Conservation (phyloP, 108 stramenopile species). For the Pseudonitzschia pungens region DNA sequence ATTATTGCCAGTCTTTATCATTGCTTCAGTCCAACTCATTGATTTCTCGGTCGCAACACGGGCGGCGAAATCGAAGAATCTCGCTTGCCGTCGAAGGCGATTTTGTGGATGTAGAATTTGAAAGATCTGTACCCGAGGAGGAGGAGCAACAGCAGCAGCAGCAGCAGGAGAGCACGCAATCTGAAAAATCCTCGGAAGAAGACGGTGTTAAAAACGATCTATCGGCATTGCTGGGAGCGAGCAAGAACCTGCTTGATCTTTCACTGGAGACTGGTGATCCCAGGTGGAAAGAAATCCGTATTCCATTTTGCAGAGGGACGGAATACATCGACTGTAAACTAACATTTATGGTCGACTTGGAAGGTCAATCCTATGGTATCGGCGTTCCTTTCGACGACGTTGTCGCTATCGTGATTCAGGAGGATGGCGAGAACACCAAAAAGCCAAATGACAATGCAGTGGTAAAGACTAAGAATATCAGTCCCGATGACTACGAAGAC, state of each 20-base stretch:
- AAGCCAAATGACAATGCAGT: constrained; percentile 13
- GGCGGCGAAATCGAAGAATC: neutral
- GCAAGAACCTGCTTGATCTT: constrained; percentile 35
- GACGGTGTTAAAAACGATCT: neutral
- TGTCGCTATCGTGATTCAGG: constrained; percentile 42
- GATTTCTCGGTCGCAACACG: neutral
- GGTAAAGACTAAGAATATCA: constrained; percentile 26
- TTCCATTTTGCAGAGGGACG: constrained; percentile 40
- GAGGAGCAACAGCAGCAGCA: too few relatives aligned
- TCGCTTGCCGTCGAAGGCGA: neutral
- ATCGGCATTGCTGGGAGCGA: neutral
- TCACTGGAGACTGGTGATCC: constrained; percentile 40
- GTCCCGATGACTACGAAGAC: constrained; percentile 38
- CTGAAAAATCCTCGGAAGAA: neutral
- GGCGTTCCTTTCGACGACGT: constrained; percentile 48
- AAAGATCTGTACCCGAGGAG: neutral
- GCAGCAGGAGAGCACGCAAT: neutral
- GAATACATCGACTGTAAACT: constrained; percentile 49
- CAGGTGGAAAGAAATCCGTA: constrained; percentile 33
- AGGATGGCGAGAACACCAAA: constrained; percentile 19
- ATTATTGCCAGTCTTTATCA: neutral
- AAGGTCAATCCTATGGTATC: constrained; percentile 45
- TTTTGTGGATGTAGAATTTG: constrained; percentile 20
- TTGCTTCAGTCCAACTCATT: neutral
- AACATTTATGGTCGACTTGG: constrained; percentile 44